phyloP scores from a whole-genome alignment of 192 early-diverging fungal genomes.

The Umbelopsis vinacea region DNA sequence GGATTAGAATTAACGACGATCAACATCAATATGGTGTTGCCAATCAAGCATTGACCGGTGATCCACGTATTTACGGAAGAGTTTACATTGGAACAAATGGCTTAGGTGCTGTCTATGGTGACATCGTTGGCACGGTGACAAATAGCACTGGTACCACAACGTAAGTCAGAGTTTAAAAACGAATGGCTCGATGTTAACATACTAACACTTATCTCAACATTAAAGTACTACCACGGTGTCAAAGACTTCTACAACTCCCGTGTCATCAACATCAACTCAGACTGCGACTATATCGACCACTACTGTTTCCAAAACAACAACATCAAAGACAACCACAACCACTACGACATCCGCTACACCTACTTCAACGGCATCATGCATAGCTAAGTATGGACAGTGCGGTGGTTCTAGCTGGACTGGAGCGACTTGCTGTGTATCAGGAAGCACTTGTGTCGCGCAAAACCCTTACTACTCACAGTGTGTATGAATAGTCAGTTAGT shows the following conservation, averaged over 20 bases:
- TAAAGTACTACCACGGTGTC: not conserved
- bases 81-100: slow-evolving; percentile 5
- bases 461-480: not conserved
- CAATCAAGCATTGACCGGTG: not conserved
- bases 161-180: not conserved
- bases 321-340: not conserved
- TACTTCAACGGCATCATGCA: not conserved
- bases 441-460: not conserved
- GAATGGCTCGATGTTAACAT: not conserved
- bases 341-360: not conserved
- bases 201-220: not conserved
- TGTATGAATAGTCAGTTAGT: not conserved
- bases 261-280: not conserved
- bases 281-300: not conserved
- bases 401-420: not conserved
- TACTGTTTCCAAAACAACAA: not conserved
- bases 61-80: slow-evolving; percentile 1
- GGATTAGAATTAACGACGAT: not conserved
- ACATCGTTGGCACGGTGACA: not conserved
- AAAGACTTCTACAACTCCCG: not conserved
- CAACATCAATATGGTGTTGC: not conserved
- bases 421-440: not conserved
- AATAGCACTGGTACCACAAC: not conserved
- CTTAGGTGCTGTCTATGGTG: not conserved
- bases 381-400: not conserved